Evolutionary conservation across 306 rosid species (phyloP).

Genomic region (Quercus suber): DNA sequence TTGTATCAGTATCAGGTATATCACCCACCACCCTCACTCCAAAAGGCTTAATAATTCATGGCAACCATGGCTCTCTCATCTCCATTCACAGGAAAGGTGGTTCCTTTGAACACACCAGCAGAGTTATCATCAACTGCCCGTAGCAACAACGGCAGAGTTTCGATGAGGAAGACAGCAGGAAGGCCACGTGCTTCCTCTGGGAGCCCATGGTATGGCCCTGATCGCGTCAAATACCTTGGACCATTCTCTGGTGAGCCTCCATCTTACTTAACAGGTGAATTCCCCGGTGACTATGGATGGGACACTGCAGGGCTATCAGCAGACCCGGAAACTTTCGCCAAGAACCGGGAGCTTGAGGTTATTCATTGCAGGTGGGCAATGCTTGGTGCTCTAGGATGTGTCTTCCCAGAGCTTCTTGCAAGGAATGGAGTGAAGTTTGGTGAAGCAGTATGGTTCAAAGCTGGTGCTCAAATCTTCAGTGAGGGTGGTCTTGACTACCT

Average conservation of each 20-base stretch:
- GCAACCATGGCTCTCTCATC: slow-evolving; percentile 38
- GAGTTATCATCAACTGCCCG: slow-evolving; percentile 15
- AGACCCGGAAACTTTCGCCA: slow-evolving; percentile 37
- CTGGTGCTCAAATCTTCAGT: slow-evolving; percentile 40
- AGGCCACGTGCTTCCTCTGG: slow-evolving; percentile 30
- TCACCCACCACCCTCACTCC: not conserved
- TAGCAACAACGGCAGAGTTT: slow-evolving; percentile 21
- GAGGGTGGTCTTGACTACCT: slow-evolving; percentile 39
- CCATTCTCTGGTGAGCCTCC: slow-evolving; percentile 42
- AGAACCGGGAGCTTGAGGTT: slow-evolving; percentile 36
- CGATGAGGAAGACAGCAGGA: slow-evolving; percentile 27
- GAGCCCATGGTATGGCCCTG: slow-evolving; percentile 39
- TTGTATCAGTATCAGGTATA: not conserved
- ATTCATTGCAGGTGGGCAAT: slow-evolving; percentile 39
- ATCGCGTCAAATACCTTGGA: slow-evolving; percentile 39
- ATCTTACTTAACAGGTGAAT: slow-evolving; percentile 35
- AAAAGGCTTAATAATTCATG: not conserved
- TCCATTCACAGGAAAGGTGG: slow-evolving; percentile 28
- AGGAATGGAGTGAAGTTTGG: slow-evolving; percentile 43
- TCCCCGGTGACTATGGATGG: slow-evolving; percentile 40
- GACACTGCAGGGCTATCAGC: slow-evolving; percentile 39
- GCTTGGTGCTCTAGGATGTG: slow-evolving; percentile 44
- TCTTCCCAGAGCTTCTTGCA: slow-evolving; percentile 44
- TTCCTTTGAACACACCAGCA: slow-evolving; percentile 18
- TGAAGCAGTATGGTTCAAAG: slow-evolving; percentile 42